Evolutionary conservation across 805 yeast genomes (phyloP), one percentile per base, ranked within the genome.

Genomic region (Lipomyces sp.): DNA sequence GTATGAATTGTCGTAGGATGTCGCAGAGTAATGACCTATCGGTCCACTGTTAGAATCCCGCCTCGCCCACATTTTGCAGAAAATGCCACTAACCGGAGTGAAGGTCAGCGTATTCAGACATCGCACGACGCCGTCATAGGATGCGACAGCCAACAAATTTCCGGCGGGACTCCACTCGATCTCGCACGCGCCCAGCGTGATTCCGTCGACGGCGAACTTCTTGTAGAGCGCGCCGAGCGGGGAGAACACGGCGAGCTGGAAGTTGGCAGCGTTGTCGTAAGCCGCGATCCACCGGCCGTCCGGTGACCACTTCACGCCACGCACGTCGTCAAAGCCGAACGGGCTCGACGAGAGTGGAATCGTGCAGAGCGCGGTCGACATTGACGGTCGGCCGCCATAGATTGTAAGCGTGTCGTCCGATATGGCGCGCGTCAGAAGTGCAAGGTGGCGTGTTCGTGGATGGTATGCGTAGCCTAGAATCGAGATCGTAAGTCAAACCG

Each of bases 211-310:
- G 3, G 49, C 24, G 34, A 39, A 53, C n/a, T 43, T 37, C 18
- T 52, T 33, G 36, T 53, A 52, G 6, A 52, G 38, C 10, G 39
- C 49, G 8, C 59, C 59, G 24, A 34, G 33, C 11, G 59, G 47
- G 3, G 58, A 47, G 40, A 37, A 55, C 4, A 55, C 24, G 23
- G 50, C 51, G 4, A 55, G 58, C 24, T 47, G 48, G 28, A 44
- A 53, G 24, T 44, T 48, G 4, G 53, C 42, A 26, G 16, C 22
- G 10, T 38, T 39, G 38, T 55, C 59, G 21, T 47, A 51, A 4
- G 29, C 58, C 22, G 59, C 59, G n/a, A 55, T 43, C 58, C 57
- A 55, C 8, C 44, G 40, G 14, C 59, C 59, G 28, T 55, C 57
- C 3, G 58, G 53, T 19, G 59, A 55, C 59, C 59, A 55, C 22